Base-by-base conservation (phyloP, 2,329 filamentous ascomycete species). In the Diaporthe sp. region DNA sequence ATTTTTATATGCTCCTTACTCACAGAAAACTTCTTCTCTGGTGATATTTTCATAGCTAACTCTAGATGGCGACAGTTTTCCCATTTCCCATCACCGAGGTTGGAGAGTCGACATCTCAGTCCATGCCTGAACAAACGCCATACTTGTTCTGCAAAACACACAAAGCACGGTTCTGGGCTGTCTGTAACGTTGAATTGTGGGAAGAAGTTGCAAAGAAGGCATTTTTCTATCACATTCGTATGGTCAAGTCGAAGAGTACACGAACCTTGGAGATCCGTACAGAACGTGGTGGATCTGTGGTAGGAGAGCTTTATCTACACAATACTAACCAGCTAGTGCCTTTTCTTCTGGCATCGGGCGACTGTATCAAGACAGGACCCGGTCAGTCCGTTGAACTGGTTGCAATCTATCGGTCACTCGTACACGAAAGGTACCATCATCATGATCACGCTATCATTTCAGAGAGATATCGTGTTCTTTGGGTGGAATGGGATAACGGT, bases 111-210 rank as follows among this genome's bases (percentile, higher is more conserved):
- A 70, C 67, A 1, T 20, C 44, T 22, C 73, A 58, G 1, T 28
- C 17, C 1, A 72, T 47, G 58, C 55, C 73, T 1, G 67, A 75
- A 28, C 73, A 75, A 28, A 75, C 67, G 25, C 57, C 73, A 15
- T 75, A 63, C 20, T 31, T 75, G 34, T 75, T 75, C n/a, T 75
- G 73, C 25, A 72, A 55, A 31, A 75, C 67, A 20, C 39, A 31
- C 44, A 72, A 31, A 22, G 73, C 65, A 13, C 44, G 17, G 28
- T 57, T 71, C n/a, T 72, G 73, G 73, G 65, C 42, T 2, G 10
- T 9, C 15, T 65, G 61, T 9, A 65, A 17, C 34, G 15, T 49
- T 1, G 28, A 49, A 0, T 9, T 65, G 17, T 65, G 61, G 61
- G 42, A 65, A 49, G 3, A 12, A 1, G 20, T 34, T 8, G 42